These are phyloP conservation scores for Melocanna baccifera DNA, from an alignment of 176 grass and related monocot genomes.

Conservation along the genomic window DNA sequence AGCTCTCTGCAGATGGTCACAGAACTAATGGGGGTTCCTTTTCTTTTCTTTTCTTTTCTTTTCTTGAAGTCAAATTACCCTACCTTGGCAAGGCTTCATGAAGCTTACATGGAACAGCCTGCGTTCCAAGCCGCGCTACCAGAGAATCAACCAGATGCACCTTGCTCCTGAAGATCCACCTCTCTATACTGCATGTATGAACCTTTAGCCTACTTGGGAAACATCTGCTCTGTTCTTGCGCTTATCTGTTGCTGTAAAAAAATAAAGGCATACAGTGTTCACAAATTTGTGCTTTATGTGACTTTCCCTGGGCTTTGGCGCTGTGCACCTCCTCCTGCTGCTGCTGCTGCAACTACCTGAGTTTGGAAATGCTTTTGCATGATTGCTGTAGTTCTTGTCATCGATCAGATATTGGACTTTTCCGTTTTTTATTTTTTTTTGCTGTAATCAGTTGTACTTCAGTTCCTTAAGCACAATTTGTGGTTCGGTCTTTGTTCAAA, in stretches of 20 bases:
- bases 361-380: neutral
- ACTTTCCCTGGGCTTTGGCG: neutral
- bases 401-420: neutral
- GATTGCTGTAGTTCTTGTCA: neutral
- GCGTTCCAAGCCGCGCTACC: conserved; percentile 62
- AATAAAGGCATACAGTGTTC: neutral
- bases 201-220: neutral
- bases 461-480: conserved; percentile 10
- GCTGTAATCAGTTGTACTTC: conserved; percentile 6
- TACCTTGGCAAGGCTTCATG: conserved; percentile 51
- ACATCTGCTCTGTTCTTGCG: neutral
- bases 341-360: neutral
- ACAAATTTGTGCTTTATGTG: no score
- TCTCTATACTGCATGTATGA: neutral
- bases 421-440: neutral
- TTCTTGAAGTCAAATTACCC: conserved; percentile 51
- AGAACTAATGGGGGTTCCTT: neutral
- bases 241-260: neutral
- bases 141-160: conserved; percentile 58
- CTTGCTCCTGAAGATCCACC: neutral
- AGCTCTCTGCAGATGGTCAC: neutral
- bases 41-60: neutral
- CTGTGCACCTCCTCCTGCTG: neutral
- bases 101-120: conserved; percentile 52
- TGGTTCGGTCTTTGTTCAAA: neutral